Percentiles rank a stretch among this genome's conserved stretches.
Conservation (phyloP, 176 grass and related monocot species). For the Eleusine coracana region DNA sequence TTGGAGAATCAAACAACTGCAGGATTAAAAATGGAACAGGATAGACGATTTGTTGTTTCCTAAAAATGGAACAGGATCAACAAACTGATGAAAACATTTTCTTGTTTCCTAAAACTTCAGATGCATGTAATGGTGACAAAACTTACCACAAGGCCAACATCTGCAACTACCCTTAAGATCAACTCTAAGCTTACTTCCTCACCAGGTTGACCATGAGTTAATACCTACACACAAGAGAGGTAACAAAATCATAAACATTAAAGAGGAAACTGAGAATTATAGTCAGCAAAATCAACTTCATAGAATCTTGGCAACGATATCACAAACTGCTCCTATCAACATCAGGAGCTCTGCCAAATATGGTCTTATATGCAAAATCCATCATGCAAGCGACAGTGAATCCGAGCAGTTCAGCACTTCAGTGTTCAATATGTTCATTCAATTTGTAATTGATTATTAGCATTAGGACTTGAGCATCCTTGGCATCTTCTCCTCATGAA, state of each 20-base stretch:
- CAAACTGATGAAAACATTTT: neutral
- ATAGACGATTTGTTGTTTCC: neutral
- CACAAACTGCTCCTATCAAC: neutral
- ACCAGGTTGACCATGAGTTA: slow-evolving; percentile 89
- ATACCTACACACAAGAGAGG: slow-evolving; percentile 55
- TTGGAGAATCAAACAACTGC: neutral
- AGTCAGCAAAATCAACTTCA: neutral
- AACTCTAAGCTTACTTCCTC: slow-evolving; percentile 91
- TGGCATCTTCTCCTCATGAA: neutral
- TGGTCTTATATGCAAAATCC: neutral
- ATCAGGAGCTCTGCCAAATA: neutral
- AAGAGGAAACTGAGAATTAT: neutral
- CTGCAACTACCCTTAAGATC: slow-evolving; percentile 92
- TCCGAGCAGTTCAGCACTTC: neutral
- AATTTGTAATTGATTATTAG: neutral
- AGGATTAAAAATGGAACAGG: neutral
- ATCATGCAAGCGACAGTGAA: neutral
- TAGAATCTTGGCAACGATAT: neutral
- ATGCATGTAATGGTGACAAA: slow-evolving; percentile 5
- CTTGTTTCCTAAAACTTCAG: neutral
- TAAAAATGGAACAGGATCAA: slow-evolving; percentile 31
- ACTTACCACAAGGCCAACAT: slow-evolving; percentile 95
- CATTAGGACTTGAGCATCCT: slow-evolving; percentile 12
- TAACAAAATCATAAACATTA: neutral
- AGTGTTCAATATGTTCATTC: neutral